Evolutionary conservation across 768 basidiomycete genomes (phyloP).

Genomic region (Phanerochaete sordida): DNA sequence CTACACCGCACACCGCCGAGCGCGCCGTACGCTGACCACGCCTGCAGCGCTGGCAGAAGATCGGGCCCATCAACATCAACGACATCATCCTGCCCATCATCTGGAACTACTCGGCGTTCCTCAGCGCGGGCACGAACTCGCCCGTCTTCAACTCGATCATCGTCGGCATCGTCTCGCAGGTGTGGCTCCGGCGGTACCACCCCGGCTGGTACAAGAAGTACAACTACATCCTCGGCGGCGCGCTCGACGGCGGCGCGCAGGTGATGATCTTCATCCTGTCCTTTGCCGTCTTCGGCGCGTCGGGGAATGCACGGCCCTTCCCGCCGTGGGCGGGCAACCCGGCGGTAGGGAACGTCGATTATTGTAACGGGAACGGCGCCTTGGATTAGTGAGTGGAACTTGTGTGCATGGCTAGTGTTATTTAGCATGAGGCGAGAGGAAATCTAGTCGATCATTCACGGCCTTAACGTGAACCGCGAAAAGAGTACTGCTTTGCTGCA

Average conservation of each 20-base stretch:
- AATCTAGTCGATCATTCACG: too few species aligned
- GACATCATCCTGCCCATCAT: conserved; percentile 54
- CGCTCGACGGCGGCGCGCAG: conserved; percentile 62
- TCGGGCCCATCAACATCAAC: conserved; percentile 48
- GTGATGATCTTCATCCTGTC: conserved; percentile 62
- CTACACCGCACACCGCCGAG: background rate
- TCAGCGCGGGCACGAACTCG: conserved; percentile 54
- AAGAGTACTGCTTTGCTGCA: too few species aligned
- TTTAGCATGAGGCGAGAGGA: too few species aligned
- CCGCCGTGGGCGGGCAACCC: conserved; percentile 58
- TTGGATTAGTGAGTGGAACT: conserved; percentile 33
- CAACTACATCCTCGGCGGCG: conserved; percentile 66
- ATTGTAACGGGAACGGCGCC: conserved; percentile 59
- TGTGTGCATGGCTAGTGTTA: too few species aligned
- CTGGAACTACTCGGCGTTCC: conserved; percentile 39
- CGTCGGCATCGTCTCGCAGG: conserved; percentile 42
- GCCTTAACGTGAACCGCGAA: too few species aligned
- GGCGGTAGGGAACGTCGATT: conserved; percentile 47
- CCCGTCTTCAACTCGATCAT: conserved; percentile 40
- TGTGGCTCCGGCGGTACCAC: conserved; percentile 52
- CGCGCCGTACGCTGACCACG: background rate
- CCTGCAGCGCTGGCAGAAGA: conserved; percentile 52
- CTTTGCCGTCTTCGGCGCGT: conserved; percentile 63
- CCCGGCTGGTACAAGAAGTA: conserved; percentile 67
- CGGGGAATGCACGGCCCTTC: conserved; percentile 46